A percentile compares a stretch with the other conserved stretches of the same genome.
Evolutionary conservation across 1,284 basidiomycete genomes (phyloP).

Genomic region (Ganoderma resinaceum): DNA sequence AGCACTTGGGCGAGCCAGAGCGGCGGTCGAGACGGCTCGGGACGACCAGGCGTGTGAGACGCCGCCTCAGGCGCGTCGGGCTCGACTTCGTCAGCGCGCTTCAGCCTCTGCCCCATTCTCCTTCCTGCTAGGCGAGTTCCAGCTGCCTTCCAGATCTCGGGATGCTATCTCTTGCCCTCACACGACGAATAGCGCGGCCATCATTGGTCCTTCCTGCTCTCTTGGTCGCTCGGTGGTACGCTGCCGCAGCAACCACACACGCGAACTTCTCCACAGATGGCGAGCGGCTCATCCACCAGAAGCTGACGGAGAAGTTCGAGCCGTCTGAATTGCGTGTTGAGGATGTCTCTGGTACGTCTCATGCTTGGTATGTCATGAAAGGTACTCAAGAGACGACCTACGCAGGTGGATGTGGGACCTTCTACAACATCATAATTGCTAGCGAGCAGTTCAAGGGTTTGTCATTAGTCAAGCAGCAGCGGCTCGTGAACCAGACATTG

Average conservation of each 20-base stretch:
- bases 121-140: conserved; percentile 20
- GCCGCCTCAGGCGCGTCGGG: conserved; percentile 1
- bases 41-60: conserved; percentile 9
- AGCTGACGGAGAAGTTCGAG: conserved; percentile 76
- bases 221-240: conserved; percentile 20
- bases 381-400: background rate
- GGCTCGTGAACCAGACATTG: conserved; percentile 86
- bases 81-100: conserved; percentile 11
- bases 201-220: conserved; percentile 20
- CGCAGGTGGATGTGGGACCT: conserved; percentile 93
- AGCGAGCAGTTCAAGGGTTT: conserved; percentile 88
- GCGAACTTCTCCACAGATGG: conserved; percentile 53
- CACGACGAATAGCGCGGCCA: conserved; percentile 36
- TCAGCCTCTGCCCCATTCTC: conserved; percentile 8
- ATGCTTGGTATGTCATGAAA: background rate
- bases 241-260: conserved; percentile 14
- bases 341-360: conserved; percentile 83
- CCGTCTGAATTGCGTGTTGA: conserved; percentile 84
- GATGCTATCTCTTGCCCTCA: conserved; percentile 39
- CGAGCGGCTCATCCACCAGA: conserved; percentile 74
- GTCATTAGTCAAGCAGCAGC: conserved; percentile 92
- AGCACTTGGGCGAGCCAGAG: background rate
- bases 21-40: conserved; percentile 15
- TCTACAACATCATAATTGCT: conserved; percentile 93
- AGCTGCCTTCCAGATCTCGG: conserved; percentile 22